Evolutionary conservation across 177 flowering plant genomes (phyloP), one percentile per base, ranked within the genome.

Genomic region (Vitis hybrid): DNA sequence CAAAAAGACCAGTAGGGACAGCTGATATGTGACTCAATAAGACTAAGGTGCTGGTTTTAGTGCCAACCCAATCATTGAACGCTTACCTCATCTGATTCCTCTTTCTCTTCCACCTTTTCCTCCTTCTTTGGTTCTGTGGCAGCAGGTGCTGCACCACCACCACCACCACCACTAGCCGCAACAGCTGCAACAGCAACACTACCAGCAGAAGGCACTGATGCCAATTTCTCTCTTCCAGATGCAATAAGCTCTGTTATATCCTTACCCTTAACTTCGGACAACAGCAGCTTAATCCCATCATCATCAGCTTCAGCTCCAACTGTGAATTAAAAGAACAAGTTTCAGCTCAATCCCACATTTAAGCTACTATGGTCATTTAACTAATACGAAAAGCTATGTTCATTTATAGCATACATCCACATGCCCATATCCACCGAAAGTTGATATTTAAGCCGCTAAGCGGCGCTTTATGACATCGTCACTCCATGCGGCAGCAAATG

Each of bases 121-220:
- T 62, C 65, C 17, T 65, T 55, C 68, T 51, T 55, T 6, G 59
- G 40, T 9, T 52, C 68, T 21, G 24, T 19, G 4, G 18, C 68
- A 62, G 65, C 65, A 19, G 21, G 21, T 35, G 65, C 65, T 11
- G 65, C 65, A 62, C 35, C 80, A 30, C 49, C 83, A 64, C 73
- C 79, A 18, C 70, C 81, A 18, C 19, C 19, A 40, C 66, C 76
- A 46, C 60, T 70, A 48, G 63, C 72, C 30, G 75, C 71, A 18
- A 75, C 70, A 6, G 75, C 71, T n/a, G 59, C 72, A n/a, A 46
- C 81, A 55, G 69, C 86, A 54, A 83, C 85, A 32, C 86, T 84
- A 72, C 86, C 86, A 30, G 6, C 52, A 40, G 75, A 74, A n/a
- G 86, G 86, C n/a, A 83, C 82, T 11, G 84, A 79, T 14, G 86